phyloP scores from a whole-genome alignment of 1,284 basidiomycete species.

The Flammula alnicola region DNA sequence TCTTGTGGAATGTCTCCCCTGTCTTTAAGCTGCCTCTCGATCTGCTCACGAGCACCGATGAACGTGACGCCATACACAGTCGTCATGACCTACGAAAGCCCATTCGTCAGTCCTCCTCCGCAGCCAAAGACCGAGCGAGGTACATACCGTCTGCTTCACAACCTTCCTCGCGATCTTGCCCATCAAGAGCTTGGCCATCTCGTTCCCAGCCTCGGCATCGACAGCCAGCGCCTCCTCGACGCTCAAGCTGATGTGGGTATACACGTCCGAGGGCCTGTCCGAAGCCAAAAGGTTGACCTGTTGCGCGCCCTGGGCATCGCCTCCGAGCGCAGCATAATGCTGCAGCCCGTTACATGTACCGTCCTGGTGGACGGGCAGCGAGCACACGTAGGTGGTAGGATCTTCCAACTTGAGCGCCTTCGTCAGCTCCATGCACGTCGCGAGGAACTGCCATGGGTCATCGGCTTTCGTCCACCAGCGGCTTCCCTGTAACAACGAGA shows the following conservation, averaged over 20 bases:
- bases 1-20: conserved; percentile 77
- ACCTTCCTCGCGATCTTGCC: conserved; percentile 93
- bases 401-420: conserved; percentile 78
- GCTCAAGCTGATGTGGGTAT: conserved; percentile 90
- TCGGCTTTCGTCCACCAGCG: conserved; percentile 93
- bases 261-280: conserved; percentile 94
- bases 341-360: conserved; percentile 99
- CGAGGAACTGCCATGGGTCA: conserved; percentile 97
- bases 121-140: not conserved
- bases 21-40: conserved; percentile 87
- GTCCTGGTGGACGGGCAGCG: conserved; percentile 96
- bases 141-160: conserved; percentile 92
- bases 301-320: conserved; percentile 86
- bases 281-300: conserved; percentile 93
- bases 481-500: conserved; percentile 50
- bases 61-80: conserved; percentile 99
- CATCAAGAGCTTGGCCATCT: conserved; percentile 66
- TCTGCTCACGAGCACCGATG: conserved; percentile 94
- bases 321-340: conserved; percentile 98
- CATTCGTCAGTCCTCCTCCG: not conserved
- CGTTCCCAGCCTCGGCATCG: conserved; percentile 54
- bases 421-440: conserved; percentile 87
- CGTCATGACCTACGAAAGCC: conserved; percentile 83
- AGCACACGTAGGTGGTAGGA: conserved; percentile 73
- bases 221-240: conserved; percentile 58